Base-by-base conservation (phyloP, 768 basidiomycete genomes). In the Pleurotus pulmonarius region DNA sequence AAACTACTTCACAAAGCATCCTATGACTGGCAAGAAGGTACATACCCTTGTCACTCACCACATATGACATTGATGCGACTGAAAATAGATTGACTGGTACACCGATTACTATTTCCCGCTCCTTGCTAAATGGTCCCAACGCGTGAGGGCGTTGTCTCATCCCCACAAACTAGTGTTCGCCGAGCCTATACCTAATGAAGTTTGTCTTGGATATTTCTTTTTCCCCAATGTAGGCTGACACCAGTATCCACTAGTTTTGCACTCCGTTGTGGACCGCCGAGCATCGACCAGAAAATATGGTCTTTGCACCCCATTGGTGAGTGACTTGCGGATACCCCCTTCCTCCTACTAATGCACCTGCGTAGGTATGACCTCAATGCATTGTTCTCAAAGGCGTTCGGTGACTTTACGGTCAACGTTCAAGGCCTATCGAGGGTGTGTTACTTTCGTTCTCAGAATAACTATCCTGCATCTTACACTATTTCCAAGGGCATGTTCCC, bases 111-210 rank as follows among this genome's bases (percentile, higher is more conserved):
- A 91, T 70, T 91, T 79, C 67, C 91, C 92, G 0, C 86, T 94
- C 64, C 64, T 88, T 57, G 76, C 78, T 55, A 73, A 74, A 41
- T 94, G 93, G 88, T 79, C 81, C 11, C 73, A 80, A 44, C 72
- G 83, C 25, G 81, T 92, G 9, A 77, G 81, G 37, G 65, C 65
- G 16, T 73, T 75, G 7, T 71, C 78, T 4, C 71, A 79, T 1
- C 71, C 70, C 3, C 76, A 82, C 4, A 88, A 87, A 63, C 71
- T 90, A 54, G 69, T 88, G 0, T 91, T 96, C 60, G 78, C 87
- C 0, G 96, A 96, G 62, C 81, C 88, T 15, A 89, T 99, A 60
- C 96, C 97, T 5, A 99, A 99, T 62, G 96, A 99, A 76, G 92
- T 92, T 40, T 3, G 65, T 61, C 15, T 2, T 24, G 56, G 9